phyloP scores from a whole-genome alignment of 257 asterid species.

The Solanum clarkiae region DNA sequence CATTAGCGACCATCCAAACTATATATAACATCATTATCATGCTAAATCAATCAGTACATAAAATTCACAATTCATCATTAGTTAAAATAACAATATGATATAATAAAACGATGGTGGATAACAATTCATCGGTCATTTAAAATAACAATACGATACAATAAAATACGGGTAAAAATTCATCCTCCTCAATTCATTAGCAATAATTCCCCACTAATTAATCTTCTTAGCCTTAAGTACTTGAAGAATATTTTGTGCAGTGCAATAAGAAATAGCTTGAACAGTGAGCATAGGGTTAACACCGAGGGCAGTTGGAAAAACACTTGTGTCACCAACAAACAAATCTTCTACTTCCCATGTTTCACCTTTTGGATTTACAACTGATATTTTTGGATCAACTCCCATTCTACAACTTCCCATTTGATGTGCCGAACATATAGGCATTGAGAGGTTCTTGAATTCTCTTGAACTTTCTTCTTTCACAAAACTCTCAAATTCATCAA shows the following conservation, averaged over 20 bases:
- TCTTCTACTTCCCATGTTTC: slow-evolving; percentile 78
- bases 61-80: background rate
- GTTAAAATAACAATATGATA: background rate
- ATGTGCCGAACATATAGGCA: slow-evolving; percentile 69
- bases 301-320: slow-evolving; percentile 81
- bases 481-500: slow-evolving; percentile 41
- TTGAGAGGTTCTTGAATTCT: slow-evolving; percentile 27
- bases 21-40: background rate
- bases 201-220: background rate
- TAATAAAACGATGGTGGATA: too few relatives aligned
- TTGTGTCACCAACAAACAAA: slow-evolving; percentile 63
- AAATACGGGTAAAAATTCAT: background rate
- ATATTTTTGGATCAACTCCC: slow-evolving; percentile 49
- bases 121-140: too few relatives aligned
- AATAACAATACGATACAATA: background rate
- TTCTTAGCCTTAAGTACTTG: slow-evolving; percentile 22
- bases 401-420: slow-evolving; percentile 94
- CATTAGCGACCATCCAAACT: background rate
- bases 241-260: slow-evolving; percentile 57
- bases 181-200: background rate
- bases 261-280: slow-evolving; percentile 67
- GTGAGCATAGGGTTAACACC: slow-evolving; percentile 97
- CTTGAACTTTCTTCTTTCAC: slow-evolving; percentile 48
- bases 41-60: background rate
- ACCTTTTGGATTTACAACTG: slow-evolving; percentile 49